phyloP scores from a whole-genome alignment of 257 asterid genomes.

The Jaltomata sinuosa region DNA sequence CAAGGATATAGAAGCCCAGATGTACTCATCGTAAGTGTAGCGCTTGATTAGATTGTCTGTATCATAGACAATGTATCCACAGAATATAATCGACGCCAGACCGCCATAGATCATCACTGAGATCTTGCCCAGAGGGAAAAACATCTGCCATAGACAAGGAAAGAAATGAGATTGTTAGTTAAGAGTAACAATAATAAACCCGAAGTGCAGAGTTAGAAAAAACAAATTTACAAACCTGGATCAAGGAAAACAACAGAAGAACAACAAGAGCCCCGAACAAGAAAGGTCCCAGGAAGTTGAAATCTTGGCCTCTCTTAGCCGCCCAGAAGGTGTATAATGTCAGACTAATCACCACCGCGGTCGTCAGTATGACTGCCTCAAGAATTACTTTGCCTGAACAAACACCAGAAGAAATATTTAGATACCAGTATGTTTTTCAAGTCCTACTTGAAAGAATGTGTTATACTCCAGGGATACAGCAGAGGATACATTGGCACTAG shows the following conservation, averaged over 20 bases:
- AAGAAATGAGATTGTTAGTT: neutral
- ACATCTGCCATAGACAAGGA: conserved; percentile 26
- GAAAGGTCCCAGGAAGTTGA: conserved; percentile 46
- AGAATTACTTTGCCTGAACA: conserved; percentile 37
- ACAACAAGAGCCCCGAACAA: conserved; percentile 27
- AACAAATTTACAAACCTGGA: conserved; percentile 34
- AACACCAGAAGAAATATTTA: neutral
- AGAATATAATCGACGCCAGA: conserved; percentile 25
- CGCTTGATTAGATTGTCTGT: conserved; percentile 41
- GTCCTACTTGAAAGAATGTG: neutral
- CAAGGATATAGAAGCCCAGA: conserved; percentile 50
- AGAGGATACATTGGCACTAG: neutral
- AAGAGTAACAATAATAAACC: neutral
- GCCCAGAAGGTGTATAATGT: conserved; percentile 77
- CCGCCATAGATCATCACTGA: conserved; percentile 30
- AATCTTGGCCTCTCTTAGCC: conserved; percentile 52
- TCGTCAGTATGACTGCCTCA: conserved; percentile 41
- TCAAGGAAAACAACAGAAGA: conserved; percentile 20
- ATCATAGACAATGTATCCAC: conserved; percentile 42
- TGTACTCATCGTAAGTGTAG: conserved; percentile 38
- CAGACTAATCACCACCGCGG: conserved; percentile 47
- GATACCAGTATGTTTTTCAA: neutral
- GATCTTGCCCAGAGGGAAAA: conserved; percentile 43
- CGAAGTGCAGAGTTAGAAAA: neutral
- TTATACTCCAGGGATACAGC: neutral